Conservation (phyloP, 768 basidiomycete genomes). For the Lentinula raphanica region DNA sequence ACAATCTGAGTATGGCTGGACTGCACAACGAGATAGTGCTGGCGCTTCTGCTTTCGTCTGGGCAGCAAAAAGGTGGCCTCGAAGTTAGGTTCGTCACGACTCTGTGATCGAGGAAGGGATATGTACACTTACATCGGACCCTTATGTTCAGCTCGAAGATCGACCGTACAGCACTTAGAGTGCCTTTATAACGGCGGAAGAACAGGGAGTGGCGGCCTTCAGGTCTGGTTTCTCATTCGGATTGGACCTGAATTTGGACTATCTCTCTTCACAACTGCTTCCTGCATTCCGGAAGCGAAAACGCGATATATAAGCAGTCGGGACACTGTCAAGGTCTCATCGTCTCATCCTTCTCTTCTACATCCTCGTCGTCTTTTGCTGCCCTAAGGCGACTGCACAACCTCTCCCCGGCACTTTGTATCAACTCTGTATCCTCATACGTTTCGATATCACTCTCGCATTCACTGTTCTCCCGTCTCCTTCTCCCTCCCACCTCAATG, state of each 20-base stretch:
- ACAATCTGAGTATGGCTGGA: slow-evolving; percentile 59
- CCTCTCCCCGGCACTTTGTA: too few species aligned
- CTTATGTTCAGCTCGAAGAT: slow-evolving; percentile 40
- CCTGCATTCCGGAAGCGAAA: slow-evolving; percentile 65
- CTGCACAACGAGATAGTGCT: slow-evolving; percentile 26
- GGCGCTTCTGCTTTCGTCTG: slow-evolving; percentile 37
- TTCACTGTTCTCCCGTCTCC: too few species aligned
- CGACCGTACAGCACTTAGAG: slow-evolving; percentile 59
- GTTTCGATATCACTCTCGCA: too few species aligned
- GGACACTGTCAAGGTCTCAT: too few species aligned
- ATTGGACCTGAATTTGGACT: too few species aligned
- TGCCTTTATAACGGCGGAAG: slow-evolving; percentile 21
- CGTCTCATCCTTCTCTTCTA: too few species aligned
- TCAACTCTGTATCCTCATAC: too few species aligned
- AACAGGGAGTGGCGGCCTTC: slow-evolving; percentile 15
- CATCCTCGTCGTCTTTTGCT: too few species aligned
- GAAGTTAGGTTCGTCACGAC: slow-evolving; percentile 36
- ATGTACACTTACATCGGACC: slow-evolving; percentile 38
- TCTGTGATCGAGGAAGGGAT: slow-evolving; percentile 29
- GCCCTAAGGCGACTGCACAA: too few species aligned
- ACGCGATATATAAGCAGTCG: slow-evolving; percentile 53
- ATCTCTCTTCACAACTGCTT: slow-evolving; percentile 71
- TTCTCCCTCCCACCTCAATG: too few species aligned
- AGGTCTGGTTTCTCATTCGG: slow-evolving; percentile 44
- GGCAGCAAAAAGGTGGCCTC: slow-evolving; percentile 43